These are phyloP conservation scores for Hypoxylon sp. DNA, from an alignment of 2,329 filamentous ascomycete species.

Conservation along the genomic window DNA sequence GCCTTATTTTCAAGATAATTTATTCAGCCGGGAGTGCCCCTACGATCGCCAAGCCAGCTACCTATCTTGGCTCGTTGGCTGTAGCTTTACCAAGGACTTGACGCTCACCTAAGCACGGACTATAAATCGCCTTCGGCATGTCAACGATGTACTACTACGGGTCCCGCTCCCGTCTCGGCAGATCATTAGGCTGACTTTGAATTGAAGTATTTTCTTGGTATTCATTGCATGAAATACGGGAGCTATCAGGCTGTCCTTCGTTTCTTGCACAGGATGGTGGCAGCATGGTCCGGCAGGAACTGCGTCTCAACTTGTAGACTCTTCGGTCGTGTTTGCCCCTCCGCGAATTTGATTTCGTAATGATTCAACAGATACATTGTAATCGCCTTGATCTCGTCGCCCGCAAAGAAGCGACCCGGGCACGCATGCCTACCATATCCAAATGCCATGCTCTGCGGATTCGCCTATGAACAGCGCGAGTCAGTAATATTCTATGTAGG, in stretches of 20 bases:
- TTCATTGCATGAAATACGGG: neutral
- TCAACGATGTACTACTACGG: neutral
- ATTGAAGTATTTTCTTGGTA: neutral
- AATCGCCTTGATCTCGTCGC: constrained; percentile 56
- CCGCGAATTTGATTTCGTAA: constrained; percentile 49
- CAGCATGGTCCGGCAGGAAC: constrained; percentile 28
- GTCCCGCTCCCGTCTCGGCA: neutral
- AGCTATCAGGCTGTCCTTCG: constrained; percentile 3
- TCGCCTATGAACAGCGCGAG: constrained; percentile 20
- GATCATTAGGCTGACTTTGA: neutral
- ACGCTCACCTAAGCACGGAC: constrained; percentile 2
- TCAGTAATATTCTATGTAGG: constrained; percentile 3
- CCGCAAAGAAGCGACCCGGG: constrained; percentile 59
- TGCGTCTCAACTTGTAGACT: constrained; percentile 32
- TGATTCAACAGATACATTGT: constrained; percentile 47
- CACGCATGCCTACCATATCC: constrained; percentile 59
- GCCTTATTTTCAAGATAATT: neutral
- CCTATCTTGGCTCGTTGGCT: neutral
- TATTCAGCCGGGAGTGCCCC: neutral
- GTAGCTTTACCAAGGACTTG: neutral
- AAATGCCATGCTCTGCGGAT: constrained; percentile 53
- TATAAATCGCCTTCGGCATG: neutral
- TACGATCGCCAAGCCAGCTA: constrained; percentile 8
- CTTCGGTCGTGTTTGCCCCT: constrained; percentile 23
- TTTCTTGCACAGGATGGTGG: constrained; percentile 29